Percentiles rank a stretch among this genome's conserved stretches.
Evolutionary conservation across 768 basidiomycete genomes (phyloP).

Genomic region (Tylopilus sp.): DNA sequence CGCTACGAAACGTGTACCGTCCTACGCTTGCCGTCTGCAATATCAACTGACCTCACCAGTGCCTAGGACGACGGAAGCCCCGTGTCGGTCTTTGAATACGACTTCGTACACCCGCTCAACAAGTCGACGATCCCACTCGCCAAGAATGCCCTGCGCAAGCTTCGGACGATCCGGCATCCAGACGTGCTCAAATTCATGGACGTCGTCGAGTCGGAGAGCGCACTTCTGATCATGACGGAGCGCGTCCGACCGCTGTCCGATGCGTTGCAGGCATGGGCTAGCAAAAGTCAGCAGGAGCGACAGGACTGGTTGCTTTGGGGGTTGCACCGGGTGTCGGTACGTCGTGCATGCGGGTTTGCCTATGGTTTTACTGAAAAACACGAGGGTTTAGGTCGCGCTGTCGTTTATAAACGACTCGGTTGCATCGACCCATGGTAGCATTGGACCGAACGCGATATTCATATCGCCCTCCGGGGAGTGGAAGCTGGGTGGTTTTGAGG

Average conservation of each 20-base stretch:
- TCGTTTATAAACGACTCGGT: slow-evolving; percentile 87
- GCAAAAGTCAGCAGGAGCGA: slow-evolving; percentile 57
- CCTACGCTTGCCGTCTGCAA: neutral
- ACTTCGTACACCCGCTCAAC: slow-evolving; percentile 58
- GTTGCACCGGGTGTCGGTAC: slow-evolving; percentile 80
- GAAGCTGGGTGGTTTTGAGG: slow-evolving; percentile 94
- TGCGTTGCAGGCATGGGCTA: slow-evolving; percentile 59
- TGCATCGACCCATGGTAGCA: slow-evolving; percentile 78
- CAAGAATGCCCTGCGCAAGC: slow-evolving; percentile 84
- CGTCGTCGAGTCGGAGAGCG: slow-evolving; percentile 82
- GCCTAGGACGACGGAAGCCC: slow-evolving; percentile 79
- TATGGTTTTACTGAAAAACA: neutral
- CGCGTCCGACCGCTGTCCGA: slow-evolving; percentile 73
- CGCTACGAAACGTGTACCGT: slow-evolving; percentile 77
- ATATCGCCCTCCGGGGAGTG: slow-evolving; percentile 94
- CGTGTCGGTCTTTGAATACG: slow-evolving; percentile 93
- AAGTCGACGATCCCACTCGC: slow-evolving; percentile 71
- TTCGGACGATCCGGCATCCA: slow-evolving; percentile 90
- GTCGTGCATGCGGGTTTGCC: slow-evolving; percentile 13
- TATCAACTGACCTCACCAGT: slow-evolving; percentile 16
- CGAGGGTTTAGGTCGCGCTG: slow-evolving; percentile 64
- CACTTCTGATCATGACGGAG: slow-evolving; percentile 93
- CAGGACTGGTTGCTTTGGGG: slow-evolving; percentile 96
- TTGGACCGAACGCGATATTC: slow-evolving; percentile 75
- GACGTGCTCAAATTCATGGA: slow-evolving; percentile 97